Percentiles rank a stretch among this genome's conserved stretches.
These are phyloP conservation scores for Obba rivulosa DNA, from an alignment of 768 basidiomycete species.

Conservation along the genomic window DNA sequence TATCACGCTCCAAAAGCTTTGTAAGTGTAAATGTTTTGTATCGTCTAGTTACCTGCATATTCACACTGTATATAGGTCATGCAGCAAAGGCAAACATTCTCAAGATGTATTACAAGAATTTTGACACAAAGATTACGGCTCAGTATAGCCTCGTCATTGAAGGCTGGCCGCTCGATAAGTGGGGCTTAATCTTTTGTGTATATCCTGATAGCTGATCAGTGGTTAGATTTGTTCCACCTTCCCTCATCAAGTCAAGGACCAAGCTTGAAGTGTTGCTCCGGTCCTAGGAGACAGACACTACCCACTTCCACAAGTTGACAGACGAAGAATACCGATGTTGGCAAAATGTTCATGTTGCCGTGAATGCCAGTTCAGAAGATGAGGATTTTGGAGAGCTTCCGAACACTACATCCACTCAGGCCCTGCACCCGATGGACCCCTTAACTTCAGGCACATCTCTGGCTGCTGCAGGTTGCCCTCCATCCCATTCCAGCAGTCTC, in stretches of 20 bases:
- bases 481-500: no score
- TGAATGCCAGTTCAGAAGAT: background rate
- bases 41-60: background rate
- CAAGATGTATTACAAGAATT: constrained; percentile 17
- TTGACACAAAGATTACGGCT: constrained; percentile 15
- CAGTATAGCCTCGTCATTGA: constrained; percentile 12
- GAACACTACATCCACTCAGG: no score
- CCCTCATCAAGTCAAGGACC: constrained; percentile 5
- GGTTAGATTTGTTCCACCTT: constrained; percentile 15
- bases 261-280: constrained; percentile 10
- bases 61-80: background rate
- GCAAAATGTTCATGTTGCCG: background rate
- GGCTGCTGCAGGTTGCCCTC: no score
- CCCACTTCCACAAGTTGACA: constrained; percentile 12
- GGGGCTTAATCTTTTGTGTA: no score
- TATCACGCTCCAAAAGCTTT: background rate
- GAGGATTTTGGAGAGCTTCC: no score
- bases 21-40: background rate
- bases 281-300: constrained; percentile 12
- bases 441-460: no score
- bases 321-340: constrained; percentile 9
- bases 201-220: no score
- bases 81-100: background rate
- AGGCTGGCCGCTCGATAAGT: constrained; percentile 16
- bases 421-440: no score